A percentile compares a stretch with the other conserved stretches of the same genome.
phyloP scores from a whole-genome alignment of 495 filamentous ascomycete genomes.

The Trichocladium antarcticum region DNA sequence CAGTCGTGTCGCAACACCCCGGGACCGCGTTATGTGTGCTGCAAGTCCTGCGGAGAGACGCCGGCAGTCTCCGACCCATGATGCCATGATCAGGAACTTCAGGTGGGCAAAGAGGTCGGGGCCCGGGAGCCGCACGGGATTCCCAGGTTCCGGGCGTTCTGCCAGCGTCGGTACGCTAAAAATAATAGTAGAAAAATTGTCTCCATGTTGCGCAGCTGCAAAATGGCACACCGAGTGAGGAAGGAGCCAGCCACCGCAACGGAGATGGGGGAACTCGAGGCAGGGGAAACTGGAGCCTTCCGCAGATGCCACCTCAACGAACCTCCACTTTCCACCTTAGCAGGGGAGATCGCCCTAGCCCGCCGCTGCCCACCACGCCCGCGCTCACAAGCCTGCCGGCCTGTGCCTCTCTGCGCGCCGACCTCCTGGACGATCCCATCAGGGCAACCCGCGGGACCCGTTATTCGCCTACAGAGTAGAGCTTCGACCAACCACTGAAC shows the following conservation, averaged over 20 bases:
- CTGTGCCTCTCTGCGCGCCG: constrained; percentile 1
- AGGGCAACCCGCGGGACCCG: constrained; percentile 14
- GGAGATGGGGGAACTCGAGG: constrained; percentile 1
- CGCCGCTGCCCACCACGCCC: constrained; percentile 3
- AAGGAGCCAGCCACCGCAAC: not conserved
- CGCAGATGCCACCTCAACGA: not conserved
- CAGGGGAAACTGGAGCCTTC: not conserved
- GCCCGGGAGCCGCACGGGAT: not conserved
- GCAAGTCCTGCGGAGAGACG: not conserved
- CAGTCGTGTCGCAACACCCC: not conserved
- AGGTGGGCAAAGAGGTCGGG: not conserved
- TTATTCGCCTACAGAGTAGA: constrained; percentile 8
- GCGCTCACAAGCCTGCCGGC: not conserved
- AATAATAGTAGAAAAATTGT: no score
- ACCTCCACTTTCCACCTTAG: constrained; percentile 1
- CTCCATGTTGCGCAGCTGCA: no score
- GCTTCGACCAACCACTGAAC: constrained; percentile 6
- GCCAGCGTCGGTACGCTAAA: no score
- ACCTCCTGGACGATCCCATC: constrained; percentile 7
- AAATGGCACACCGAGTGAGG: constrained; percentile 8
- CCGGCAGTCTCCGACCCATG: not conserved
- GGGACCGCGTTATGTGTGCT: no score
- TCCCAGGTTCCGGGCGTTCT: no score
- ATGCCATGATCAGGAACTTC: constrained; percentile 3
- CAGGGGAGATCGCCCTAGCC: not conserved